Evolutionary conservation across 805 yeast genomes (phyloP), one percentile per base, ranked within the genome.

Genomic region (Sporopachydermia quercuum): DNA sequence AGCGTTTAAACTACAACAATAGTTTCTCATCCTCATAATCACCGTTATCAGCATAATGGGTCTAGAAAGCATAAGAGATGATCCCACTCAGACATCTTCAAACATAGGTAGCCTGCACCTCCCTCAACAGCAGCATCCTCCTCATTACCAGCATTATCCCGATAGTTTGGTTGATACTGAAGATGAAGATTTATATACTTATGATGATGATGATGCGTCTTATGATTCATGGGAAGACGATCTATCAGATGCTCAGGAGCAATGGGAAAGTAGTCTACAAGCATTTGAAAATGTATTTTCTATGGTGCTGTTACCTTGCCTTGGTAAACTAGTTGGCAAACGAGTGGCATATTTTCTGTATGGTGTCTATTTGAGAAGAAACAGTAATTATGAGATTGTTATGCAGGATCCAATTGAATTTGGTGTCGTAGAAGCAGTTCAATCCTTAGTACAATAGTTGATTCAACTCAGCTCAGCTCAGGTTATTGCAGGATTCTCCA

Each of bases 271-370:
- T 50, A 74, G 76, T 43, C 45, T 79, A 42, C 58, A 59, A 39
- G 84, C 78, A 53, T 55, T 80, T 37, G 67, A 67, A 18, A 65
- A 65, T 11, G 61, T 81, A 33, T 54, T 78, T 13, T 67, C 68
- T 41, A 60, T 69, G 43, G 70, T 80, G 6, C 47, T 79, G 23
- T 62, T 78, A 37, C 89, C 89, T 1, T 54, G 78, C 40, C 48
- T 75, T 11, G 89, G 87, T n/a, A 74, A 73, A 52, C 64, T 73
- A 38, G 46, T 80, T 35, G 89, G 89, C 5, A 64, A 87, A 39
- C 55, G 74, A 46, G 61, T 65, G 45, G 71, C 80, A 8, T 54
- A 52, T 34, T 50, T 38, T 23, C 30, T 23, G n/a, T 23, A n/a
- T 8, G 30, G 30, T 23, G 8, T 23, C 8, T 23, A 23, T n/a